phyloP scores from a whole-genome alignment of 2,329 filamentous ascomycete genomes.

The Colletotrichum higginsianum region DNA sequence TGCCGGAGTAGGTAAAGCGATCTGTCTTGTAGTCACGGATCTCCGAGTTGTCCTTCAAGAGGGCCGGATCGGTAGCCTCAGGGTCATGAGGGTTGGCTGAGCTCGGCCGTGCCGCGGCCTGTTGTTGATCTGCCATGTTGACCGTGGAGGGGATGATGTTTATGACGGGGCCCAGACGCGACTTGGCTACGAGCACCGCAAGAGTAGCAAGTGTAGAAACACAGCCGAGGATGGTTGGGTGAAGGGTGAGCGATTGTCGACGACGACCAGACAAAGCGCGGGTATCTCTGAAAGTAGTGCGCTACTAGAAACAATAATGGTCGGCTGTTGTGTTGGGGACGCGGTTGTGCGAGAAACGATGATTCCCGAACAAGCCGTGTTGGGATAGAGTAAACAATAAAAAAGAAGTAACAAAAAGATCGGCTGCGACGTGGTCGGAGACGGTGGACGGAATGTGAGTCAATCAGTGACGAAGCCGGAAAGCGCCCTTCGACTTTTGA shows the following conservation, averaged over 20 bases:
- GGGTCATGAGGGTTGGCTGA: slow-evolving; percentile 51
- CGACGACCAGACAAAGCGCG: slow-evolving; percentile 27
- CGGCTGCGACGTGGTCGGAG: slow-evolving; percentile 20
- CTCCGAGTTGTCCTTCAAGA: slow-evolving; percentile 83
- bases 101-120: slow-evolving; percentile 29
- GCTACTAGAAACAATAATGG: slow-evolving; percentile 16
- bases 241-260: not conserved
- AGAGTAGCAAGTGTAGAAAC: not conserved
- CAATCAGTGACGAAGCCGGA: slow-evolving; percentile 24
- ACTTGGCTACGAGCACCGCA: not conserved
- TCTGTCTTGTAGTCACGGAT: slow-evolving; percentile 81
- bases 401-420: not conserved
- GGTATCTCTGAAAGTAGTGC: slow-evolving; percentile 39
- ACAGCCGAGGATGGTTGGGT: not conserved
- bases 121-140: slow-evolving; percentile 38
- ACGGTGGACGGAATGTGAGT: slow-evolving; percentile 35
- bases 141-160: slow-evolving; percentile 2
- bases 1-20: slow-evolving; percentile 77
- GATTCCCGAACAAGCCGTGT: slow-evolving; percentile 13
- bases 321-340: slow-evolving; percentile 8
- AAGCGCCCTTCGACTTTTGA: slow-evolving; percentile 12
- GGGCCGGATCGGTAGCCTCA: slow-evolving; percentile 78
- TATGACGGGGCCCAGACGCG: slow-evolving; percentile 6
- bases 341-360: not conserved
- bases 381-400: slow-evolving; percentile 15